A percentile compares a stretch with the other conserved stretches of the same genome.
Conservation (phyloP, 495 filamentous ascomycete species). For the Penicillium lividum region DNA sequence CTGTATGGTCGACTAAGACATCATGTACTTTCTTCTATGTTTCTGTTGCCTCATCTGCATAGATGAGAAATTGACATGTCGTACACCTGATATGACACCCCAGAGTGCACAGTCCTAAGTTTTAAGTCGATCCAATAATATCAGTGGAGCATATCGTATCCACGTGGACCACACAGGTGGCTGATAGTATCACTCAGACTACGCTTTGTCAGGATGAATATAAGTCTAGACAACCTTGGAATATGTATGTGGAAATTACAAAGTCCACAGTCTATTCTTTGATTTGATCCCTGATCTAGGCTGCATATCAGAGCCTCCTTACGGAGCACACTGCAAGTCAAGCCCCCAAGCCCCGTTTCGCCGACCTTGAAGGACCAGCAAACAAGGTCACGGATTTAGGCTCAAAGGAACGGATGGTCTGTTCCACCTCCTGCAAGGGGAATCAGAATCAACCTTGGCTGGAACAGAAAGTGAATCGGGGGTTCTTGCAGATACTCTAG, state of each 20-base stretch:
- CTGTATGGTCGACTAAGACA: conserved; percentile 12
- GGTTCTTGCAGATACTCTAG: conserved; percentile 11
- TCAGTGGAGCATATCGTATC: background rate
- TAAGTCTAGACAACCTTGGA: background rate
- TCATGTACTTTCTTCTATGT: background rate
- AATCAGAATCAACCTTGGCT: conserved; percentile 2
- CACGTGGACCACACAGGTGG: conserved; percentile 7
- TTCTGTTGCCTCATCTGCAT: background rate
- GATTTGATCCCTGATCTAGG: no score
- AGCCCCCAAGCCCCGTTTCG: no score
- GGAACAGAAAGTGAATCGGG: conserved; percentile 10
- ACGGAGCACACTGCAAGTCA: conserved; percentile 7
- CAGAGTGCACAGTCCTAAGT: conserved; percentile 2
- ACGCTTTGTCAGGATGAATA: background rate
- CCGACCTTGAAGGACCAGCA: background rate
- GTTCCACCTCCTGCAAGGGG: conserved; percentile 24
- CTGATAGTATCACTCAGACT: background rate
- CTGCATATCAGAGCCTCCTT: conserved; percentile 17
- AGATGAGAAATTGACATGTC: conserved; percentile 23
- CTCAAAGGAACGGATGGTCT: conserved; percentile 28
- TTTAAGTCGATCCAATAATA: background rate
- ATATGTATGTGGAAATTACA: no score
- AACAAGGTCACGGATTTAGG: background rate
- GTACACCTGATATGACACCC: conserved; percentile 11
- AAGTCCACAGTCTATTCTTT: no score